Evolutionary conservation across 1,284 basidiomycete species (phyloP).

Genomic region (Ganoderma multipileum): DNA sequence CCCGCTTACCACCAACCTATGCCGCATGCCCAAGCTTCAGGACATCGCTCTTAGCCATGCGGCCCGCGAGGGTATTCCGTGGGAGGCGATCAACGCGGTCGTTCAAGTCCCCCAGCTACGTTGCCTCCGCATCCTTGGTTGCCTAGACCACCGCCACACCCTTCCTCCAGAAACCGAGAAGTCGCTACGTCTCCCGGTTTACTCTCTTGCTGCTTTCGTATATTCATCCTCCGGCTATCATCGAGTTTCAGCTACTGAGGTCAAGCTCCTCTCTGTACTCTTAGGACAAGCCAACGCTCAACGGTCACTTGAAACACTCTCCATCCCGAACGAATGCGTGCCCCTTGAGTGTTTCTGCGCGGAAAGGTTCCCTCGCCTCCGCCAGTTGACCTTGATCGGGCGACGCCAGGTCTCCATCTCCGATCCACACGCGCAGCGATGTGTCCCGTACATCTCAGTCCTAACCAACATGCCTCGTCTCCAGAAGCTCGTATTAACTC

Average conservation of each 20-base stretch:
- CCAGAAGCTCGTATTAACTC: background rate
- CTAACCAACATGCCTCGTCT: background rate
- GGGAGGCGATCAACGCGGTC: background rate
- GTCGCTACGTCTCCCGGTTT: background rate
- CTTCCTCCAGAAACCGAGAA: background rate
- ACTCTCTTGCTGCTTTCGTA: background rate
- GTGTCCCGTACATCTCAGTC: background rate
- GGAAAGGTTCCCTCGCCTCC: background rate
- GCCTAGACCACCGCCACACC: background rate
- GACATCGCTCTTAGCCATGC: background rate
- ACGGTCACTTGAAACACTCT: background rate
- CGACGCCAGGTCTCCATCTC: background rate
- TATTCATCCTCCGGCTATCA: background rate
- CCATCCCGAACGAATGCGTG: background rate
- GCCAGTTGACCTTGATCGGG: background rate
- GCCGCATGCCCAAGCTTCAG: background rate
- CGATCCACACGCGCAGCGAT: background rate
- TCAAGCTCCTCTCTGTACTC: background rate
- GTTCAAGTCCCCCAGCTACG: background rate
- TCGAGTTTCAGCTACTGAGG: background rate
- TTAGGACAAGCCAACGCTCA: background rate
- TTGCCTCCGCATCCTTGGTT: background rate
- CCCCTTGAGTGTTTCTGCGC: background rate
- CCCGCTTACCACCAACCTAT: background rate
- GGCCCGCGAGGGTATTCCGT: background rate